Evolutionary conservation across 176 grass and related monocot species (phyloP).

Genomic region (Bothriochloa decipiens): DNA sequence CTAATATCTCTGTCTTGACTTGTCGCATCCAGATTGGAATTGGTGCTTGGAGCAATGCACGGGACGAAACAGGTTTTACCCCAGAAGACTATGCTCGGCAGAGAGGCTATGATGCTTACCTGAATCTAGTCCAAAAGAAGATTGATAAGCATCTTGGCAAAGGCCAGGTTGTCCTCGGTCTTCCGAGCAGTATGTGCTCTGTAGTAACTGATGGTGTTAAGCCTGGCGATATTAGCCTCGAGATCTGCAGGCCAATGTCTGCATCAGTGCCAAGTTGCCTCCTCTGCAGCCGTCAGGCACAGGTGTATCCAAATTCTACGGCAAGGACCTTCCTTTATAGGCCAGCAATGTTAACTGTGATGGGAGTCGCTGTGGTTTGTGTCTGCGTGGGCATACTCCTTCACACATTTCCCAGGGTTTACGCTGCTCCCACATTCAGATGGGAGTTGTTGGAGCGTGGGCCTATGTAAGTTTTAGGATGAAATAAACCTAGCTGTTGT

Average conservation of each 20-base stretch:
- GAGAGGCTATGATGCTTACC: slow-evolving; percentile 61
- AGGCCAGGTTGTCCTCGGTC: slow-evolving; percentile 62
- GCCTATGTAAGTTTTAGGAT: slow-evolving; percentile 43
- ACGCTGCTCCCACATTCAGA: slow-evolving; percentile 73
- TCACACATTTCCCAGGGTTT: slow-evolving; percentile 77
- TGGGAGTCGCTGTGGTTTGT: slow-evolving; percentile 84
- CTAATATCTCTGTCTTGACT: slow-evolving; percentile 13
- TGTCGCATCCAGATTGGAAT: slow-evolving; percentile 70
- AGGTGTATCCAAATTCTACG: slow-evolving; percentile 36
- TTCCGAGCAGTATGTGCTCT: slow-evolving; percentile 50
- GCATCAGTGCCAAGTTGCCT: slow-evolving; percentile 53
- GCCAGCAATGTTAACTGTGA: slow-evolving; percentile 84
- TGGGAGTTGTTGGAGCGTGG: slow-evolving; percentile 86
- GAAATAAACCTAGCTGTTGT: slow-evolving; percentile 40
- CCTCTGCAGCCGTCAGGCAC: slow-evolving; percentile 59
- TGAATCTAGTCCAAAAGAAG: slow-evolving; percentile 84
- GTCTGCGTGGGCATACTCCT: slow-evolving; percentile 84
- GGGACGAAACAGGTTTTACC: slow-evolving; percentile 63
- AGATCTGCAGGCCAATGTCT: slow-evolving; percentile 48
- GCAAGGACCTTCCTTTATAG: slow-evolving; percentile 80
- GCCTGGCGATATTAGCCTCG: slow-evolving; percentile 51
- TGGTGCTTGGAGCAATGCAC: slow-evolving; percentile 68
- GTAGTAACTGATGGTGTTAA: slow-evolving; percentile 48
- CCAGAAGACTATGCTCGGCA: slow-evolving; percentile 81
- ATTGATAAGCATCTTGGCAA: slow-evolving; percentile 70